phyloP scores from a whole-genome alignment of 2,329 filamentous ascomycete genomes.

The Ceratocystis papillata region DNA sequence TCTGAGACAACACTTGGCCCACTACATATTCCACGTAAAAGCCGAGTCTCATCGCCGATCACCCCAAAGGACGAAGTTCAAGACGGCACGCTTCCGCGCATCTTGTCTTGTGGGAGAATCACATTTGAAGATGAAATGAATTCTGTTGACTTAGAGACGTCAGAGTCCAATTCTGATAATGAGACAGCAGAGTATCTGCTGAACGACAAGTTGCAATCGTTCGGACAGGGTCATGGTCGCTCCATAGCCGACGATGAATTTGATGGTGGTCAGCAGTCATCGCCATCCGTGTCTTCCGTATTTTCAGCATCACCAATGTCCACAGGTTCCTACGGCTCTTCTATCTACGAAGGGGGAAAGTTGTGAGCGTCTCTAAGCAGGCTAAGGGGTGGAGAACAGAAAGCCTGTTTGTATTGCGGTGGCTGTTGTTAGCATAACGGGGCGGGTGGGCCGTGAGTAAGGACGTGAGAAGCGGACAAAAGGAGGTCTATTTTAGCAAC shows the following conservation, averaged over 20 bases:
- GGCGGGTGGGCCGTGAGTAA: too few species aligned
- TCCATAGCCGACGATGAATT: neutral
- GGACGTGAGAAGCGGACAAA: too few species aligned
- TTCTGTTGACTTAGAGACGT: neutral
- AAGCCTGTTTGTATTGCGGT: too few species aligned
- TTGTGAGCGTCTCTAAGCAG: too few species aligned
- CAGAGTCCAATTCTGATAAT: neutral
- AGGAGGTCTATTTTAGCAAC: too few species aligned
- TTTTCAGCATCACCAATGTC: neutral
- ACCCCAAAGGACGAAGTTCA: neutral
- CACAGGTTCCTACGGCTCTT: too few species aligned
- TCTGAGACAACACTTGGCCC: neutral
- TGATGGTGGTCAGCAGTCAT: neutral
- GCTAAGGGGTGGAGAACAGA: too few species aligned
- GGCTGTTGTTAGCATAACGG: too few species aligned
- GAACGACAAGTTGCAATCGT: neutral
- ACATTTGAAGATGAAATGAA: neutral
- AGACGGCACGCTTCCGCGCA: slow-evolving; percentile 1
- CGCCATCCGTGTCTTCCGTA: neutral
- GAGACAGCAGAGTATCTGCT: neutral
- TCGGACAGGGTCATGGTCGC: neutral
- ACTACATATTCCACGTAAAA: neutral
- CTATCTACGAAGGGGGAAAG: too few species aligned
- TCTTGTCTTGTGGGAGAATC: neutral
- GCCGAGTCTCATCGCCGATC: neutral